Evolutionary conservation across 2,329 filamentous ascomycete species (phyloP).

Genomic region (Clonostachys rosea): DNA sequence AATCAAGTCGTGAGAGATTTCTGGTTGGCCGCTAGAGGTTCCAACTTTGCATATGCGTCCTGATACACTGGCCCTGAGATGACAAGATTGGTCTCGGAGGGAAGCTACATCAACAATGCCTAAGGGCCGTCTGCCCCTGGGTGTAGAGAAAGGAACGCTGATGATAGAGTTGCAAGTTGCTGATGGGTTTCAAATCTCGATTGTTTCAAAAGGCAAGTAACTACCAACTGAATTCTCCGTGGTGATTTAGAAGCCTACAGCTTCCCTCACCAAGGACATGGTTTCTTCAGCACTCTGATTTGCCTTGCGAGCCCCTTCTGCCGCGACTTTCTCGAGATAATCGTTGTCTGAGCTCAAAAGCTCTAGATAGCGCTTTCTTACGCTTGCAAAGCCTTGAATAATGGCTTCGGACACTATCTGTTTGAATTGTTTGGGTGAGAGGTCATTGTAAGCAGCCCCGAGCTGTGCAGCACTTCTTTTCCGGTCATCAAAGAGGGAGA

Average conservation of each 20-base stretch:
- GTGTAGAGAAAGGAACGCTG: not conserved
- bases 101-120: too few species aligned
- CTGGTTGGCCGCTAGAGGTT: conserved; percentile 63
- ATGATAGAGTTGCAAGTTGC: not conserved
- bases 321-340: conserved; percentile 53
- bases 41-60: conserved; percentile 57
- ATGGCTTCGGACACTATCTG: conserved; percentile 56
- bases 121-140: not conserved
- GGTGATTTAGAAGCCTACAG: conserved; percentile 38
- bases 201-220: too few species aligned
- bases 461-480: conserved; percentile 32
- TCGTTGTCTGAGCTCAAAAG: conserved; percentile 41
- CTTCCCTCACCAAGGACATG: conserved; percentile 47
- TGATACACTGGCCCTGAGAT: conserved; percentile 16
- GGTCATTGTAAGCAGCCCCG: conserved; percentile 27
- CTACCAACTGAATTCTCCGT: too few species aligned
- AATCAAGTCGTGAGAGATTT: conserved; percentile 68
- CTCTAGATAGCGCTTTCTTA: conserved; percentile 52
- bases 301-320: conserved; percentile 57
- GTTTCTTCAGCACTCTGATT: conserved; percentile 52
- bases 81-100: not conserved
- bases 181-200: not conserved
- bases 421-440: conserved; percentile 32
- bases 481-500: conserved; percentile 60
- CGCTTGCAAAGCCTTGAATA: conserved; percentile 40